Evolutionary conservation across 345 rosid species (phyloP), one percentile per base, ranked within the genome.

Genomic region (Eucalyptus erythrocorys): DNA sequence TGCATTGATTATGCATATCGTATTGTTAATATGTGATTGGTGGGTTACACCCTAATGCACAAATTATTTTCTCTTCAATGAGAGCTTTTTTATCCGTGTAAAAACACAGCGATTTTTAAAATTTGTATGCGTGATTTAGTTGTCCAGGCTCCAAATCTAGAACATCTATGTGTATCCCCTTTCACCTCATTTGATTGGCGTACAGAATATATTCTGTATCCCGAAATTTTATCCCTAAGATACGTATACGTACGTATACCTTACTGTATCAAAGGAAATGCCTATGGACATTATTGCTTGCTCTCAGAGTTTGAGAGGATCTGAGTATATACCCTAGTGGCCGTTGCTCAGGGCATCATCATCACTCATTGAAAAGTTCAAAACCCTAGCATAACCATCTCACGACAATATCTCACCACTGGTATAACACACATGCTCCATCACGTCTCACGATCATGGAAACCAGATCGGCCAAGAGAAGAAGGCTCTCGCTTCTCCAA

Each of bases 391-490:
- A 40, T 87, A 86, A 59, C 85, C 27, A 82, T 87, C 84, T 61
- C 88, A 76, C 90, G 90, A 64, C 40, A 82, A 55, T 55, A 34
- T 82, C 89, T 88, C 89, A 24, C 21, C 87, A 42, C 87, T 88
- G 22, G 48, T 22, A 48, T 32, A 27, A 85, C n/a, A 49, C 50
- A 40, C 48, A 61, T 42, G 27, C 80, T 21, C 30, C 61, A 59
- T 49, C 42, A 5, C 55, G 16, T 85, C 48, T 50, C 79, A 1
- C 34, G 48, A 30, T 27, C 48, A 96, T 96, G 97, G 98, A 97
- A 91, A 96, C 96, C 26, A 94, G 98, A 94, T 95, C 98, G 17
- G 91, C 92, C 43, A 97, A 95, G 92, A 87, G 95, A 47, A 95
- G 86, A 90, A 97, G 92, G 90, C 87, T 91, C 26, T 88, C 89